Base-by-base conservation (phyloP, 352 stramenopile species). In the Globisporangium rhizosaccharum region DNA sequence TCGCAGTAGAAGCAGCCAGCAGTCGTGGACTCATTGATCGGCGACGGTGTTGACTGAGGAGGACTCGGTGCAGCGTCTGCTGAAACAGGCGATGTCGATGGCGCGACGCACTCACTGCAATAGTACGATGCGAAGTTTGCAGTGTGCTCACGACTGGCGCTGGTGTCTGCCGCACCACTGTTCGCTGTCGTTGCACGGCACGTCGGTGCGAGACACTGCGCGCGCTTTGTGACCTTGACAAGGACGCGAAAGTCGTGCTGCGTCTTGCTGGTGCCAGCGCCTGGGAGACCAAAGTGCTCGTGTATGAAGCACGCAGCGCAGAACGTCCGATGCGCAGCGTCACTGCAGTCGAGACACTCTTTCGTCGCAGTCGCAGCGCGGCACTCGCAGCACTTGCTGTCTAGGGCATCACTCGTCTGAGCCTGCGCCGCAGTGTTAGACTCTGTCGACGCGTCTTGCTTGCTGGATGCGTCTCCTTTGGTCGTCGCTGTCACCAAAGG, bases 1-100 rank as follows among this genome's bases (percentile, higher is more conserved):
- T 91, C 80, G 56, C 82, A 94, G 47, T 80, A 88, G 61, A 87
- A 92, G 11, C 63, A 79, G 1, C 73, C 71, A 17, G 14, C 5
- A 52, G 37, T 33, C 10, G 33, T 39, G 8, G 33, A 39, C 33
- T 10, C 33, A 30, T 17, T n/a, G 48, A 14, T 20, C 46, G 57
- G n/a, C 61, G 20, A 41, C 3, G 33, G 37, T 10, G 28, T 2
- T n/a, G 8, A 0, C 10, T 1, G 8, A 26, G 49, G 1, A 26
- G 26, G 6, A 17, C 14, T 36, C 1, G 18, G 5, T 48, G 6
- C 0, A 5, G 46, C 26, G 6, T 20, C 18, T 53, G 12, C 2
- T 23, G 15, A 2, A 3, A 7, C 9, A 18, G 18, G 28, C 42
- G 20, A 46, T 66, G 28, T 9, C 20, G 55, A 15, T 33, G 18